phyloP scores from a whole-genome alignment of 352 stramenopile species.

The Sclerospora graminicola region DNA sequence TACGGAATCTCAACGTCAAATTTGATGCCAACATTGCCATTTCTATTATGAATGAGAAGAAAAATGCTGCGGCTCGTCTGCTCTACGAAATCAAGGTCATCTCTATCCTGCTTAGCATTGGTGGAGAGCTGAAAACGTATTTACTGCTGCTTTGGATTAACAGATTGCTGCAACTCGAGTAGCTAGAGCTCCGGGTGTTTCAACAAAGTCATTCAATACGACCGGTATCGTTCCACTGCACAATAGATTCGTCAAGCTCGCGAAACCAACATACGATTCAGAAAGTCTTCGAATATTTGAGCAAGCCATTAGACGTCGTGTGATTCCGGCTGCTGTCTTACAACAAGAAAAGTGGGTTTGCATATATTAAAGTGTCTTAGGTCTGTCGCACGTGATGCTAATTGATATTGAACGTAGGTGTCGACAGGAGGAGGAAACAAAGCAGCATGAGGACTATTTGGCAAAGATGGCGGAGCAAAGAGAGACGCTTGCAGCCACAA shows the following conservation, averaged over 20 bases:
- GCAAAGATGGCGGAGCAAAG: constrained; percentile 20
- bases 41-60: constrained; percentile 73
- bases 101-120: neutral
- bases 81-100: constrained; percentile 83
- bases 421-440: constrained; percentile 22
- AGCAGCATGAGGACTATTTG: constrained; percentile 19
- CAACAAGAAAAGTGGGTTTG: constrained; percentile 39
- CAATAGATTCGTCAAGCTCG: constrained; percentile 47
- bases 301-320: constrained; percentile 48
- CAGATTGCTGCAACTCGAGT: too few relatives aligned
- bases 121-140: neutral
- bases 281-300: constrained; percentile 59
- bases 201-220: constrained; percentile 37
- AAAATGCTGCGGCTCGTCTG: constrained; percentile 49
- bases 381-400: neutral
- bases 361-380: neutral
- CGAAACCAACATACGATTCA: constrained; percentile 44
- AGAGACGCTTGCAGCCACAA: constrained; percentile 40
- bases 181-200: constrained; percentile 35
- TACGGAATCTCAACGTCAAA: constrained; percentile 57
- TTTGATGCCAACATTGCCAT: constrained; percentile 72
- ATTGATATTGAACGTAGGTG: constrained; percentile 20
- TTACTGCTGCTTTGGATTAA: constrained; percentile 8
- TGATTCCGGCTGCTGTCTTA: constrained; percentile 36
- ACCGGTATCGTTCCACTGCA: constrained; percentile 40